Conservation (phyloP, 169 alveolate species). For the Plasmodium gonderi region DNA sequence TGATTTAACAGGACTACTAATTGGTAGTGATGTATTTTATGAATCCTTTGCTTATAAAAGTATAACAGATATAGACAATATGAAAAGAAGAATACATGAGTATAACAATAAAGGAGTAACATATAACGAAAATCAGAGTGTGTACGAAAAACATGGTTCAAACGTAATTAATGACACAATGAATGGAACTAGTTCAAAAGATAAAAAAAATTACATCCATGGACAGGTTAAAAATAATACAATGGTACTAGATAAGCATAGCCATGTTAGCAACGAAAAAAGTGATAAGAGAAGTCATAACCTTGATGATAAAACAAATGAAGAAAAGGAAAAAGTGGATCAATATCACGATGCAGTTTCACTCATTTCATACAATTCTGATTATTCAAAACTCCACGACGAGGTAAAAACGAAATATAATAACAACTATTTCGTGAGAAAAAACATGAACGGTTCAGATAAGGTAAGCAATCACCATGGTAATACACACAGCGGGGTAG, state of each 20-base stretch:
- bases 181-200: background rate
- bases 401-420: background rate
- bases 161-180: background rate
- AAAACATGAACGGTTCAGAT: background rate
- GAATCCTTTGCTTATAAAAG: constrained; percentile 69
- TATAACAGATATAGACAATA: constrained; percentile 5
- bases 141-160: background rate
- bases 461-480: background rate
- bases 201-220: background rate
- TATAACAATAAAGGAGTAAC: background rate
- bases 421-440: background rate
- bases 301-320: background rate
- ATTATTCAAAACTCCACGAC: background rate
- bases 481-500: background rate
- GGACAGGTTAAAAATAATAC: too few species aligned
- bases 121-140: background rate
- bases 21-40: constrained; percentile 41
- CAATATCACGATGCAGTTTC: background rate
- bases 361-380: background rate
- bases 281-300: background rate
- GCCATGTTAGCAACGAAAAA: background rate
- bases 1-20: constrained; percentile 16
- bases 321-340: background rate
- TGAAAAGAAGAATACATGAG: constrained; percentile 2
- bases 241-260: background rate